Base-by-base conservation (phyloP, 257 asterid genomes). In the Galeopsis tetrahit region DNA sequence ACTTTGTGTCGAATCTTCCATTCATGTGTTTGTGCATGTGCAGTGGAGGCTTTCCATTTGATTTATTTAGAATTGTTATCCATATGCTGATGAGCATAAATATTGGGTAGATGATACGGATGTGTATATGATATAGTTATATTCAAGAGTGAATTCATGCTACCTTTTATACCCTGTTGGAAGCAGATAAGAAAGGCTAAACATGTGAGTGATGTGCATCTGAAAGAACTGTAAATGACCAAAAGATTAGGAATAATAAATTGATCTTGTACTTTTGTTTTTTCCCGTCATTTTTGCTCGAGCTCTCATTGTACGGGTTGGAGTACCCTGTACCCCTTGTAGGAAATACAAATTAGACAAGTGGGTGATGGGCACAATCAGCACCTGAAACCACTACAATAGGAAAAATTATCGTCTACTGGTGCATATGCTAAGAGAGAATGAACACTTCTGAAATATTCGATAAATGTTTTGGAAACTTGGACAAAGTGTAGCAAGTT, bases 371-470 rank as follows among this genome's bases (percentile, higher is more conserved):
- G 43, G 73, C 13, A 3, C 33, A 33, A 64, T 13, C 7, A 21
- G 72, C 73, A 66, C 43, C 42, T 66, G 34, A 15, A 73, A 33
- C 42, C 73, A 33, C 52, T 74, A 44, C 34, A 58, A 13, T 56
- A 44, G 73, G 59, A 35, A 9, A 28, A 38, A 39, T 42, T 56
- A 31, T 65, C 43, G 6, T 33, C 33, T 28, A 51, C 17, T 63
- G 69, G 53, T 60, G 28, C 31, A 52, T 67, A 61, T 8, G 48
- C 32, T 13, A 11, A 10, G 60, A 42, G 49, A 61, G 10, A 11
- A 28, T 56, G 55, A 8, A 43, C 46, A 7, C 38, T 44, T 59
- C 14, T 44, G 36, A 21, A 49, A 44, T 46, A 62, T 36, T 44
- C 28, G 6, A 58, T 56, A 5, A 55, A 6, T 10, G 17, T 9